Conservation (phyloP, 1,139 yeast genomes). For the Blastobotrys aristatus region DNA sequence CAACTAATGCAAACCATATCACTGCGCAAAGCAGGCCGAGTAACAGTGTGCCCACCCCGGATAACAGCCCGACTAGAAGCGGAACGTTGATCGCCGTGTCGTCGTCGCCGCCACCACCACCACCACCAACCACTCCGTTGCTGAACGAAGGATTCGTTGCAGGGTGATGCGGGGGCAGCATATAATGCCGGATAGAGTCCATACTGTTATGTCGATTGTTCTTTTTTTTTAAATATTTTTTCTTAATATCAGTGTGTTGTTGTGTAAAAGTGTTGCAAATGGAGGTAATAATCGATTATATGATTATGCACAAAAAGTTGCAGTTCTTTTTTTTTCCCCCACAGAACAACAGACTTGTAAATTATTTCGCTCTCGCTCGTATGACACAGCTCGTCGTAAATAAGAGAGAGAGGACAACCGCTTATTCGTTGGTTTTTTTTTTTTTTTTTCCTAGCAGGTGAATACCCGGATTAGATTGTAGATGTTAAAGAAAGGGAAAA, state of each 20-base stretch:
- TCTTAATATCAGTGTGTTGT: background rate
- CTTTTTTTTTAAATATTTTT: background rate
- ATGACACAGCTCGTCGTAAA: too few relatives aligned
- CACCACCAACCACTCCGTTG: too few relatives aligned
- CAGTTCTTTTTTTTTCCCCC: too few relatives aligned
- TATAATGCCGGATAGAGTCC: too few relatives aligned
- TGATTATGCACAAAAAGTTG: background rate
- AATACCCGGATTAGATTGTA: background rate
- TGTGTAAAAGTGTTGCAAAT: background rate
- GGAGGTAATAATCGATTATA: background rate
- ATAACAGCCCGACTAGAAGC: constrained; percentile 34
- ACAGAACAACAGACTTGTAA: too few relatives aligned
- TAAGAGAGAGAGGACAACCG: too few relatives aligned
- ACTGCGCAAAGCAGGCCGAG: constrained; percentile 32
- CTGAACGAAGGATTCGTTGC: background rate
- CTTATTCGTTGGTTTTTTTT: too few relatives aligned
- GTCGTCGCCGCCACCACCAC: constrained; percentile 3
- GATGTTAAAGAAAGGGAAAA: background rate
- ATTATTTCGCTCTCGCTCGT: too few relatives aligned
- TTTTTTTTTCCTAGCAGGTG: too few relatives aligned
- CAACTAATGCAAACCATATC: constrained; percentile 33
- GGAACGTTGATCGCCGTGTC: constrained; percentile 28
- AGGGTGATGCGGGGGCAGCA: too few relatives aligned
- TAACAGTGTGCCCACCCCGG: constrained; percentile 35
- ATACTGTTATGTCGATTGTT: background rate